phyloP scores from a whole-genome alignment of 2,329 filamentous ascomycete genomes.

The Tolypocladium ovalisporum region DNA sequence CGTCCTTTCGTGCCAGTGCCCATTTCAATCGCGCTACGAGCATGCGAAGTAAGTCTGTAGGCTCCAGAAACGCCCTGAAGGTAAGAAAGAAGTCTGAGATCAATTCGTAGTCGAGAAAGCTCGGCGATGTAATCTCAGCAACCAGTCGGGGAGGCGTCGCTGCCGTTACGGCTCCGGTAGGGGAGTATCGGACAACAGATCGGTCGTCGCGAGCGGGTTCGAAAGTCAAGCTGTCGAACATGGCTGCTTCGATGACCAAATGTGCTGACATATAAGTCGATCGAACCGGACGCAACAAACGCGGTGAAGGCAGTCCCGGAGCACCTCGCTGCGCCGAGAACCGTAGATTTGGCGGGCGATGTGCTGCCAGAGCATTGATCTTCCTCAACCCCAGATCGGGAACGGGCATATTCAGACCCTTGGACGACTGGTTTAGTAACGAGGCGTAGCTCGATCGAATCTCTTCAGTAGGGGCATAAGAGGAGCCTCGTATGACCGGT shows the following conservation, averaged over 20 bases:
- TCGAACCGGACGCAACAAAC: conserved; percentile 28
- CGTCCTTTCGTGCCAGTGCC: conserved; percentile 71
- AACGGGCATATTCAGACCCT: conserved; percentile 12
- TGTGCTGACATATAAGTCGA: conserved; percentile 38
- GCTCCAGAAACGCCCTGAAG: conserved; percentile 75
- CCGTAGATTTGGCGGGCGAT: conserved; percentile 19
- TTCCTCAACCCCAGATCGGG: conserved; percentile 19
- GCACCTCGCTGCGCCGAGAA: conserved; percentile 8
- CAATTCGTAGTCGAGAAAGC: conserved; percentile 91
- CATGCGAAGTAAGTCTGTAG: conserved; percentile 68
- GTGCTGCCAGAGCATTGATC: conserved; percentile 26
- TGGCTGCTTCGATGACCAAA: conserved; percentile 53
- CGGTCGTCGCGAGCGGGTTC: conserved; percentile 71
- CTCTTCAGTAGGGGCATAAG: conserved; percentile 67
- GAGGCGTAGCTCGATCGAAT: conserved; percentile 51
- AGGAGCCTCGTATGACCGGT: conserved; percentile 69
- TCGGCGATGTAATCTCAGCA: conserved; percentile 91
- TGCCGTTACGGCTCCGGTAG: conserved; percentile 66
- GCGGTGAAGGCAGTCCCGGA: conserved; percentile 21
- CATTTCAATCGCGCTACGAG: conserved; percentile 77
- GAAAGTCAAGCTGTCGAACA: conserved; percentile 73
- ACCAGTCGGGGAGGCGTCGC: conserved; percentile 86
- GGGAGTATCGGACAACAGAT: conserved; percentile 71
- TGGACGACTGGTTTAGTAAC: conserved; percentile 26
- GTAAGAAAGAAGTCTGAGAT: conserved; percentile 97